phyloP scores from a whole-genome alignment of 176 grass and related monocot genomes.

The Canna indica region DNA sequence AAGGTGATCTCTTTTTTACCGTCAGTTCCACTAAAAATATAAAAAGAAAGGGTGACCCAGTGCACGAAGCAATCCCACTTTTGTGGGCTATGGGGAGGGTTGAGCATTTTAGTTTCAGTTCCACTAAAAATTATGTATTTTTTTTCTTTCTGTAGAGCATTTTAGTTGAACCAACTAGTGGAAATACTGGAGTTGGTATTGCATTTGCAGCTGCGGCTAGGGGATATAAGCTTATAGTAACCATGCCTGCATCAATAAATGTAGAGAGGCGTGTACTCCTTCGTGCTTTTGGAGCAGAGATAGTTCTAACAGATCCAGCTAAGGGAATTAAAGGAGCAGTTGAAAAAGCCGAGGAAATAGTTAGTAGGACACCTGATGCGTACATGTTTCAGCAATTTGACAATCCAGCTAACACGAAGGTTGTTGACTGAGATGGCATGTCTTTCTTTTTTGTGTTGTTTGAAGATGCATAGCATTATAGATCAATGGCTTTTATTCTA shows the following conservation, averaged over 20 bases:
- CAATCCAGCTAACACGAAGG: constrained; percentile 69
- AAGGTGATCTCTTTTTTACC: constrained; percentile 31
- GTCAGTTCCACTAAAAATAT: not conserved
- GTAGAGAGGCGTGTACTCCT: constrained; percentile 68
- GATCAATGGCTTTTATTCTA: not conserved
- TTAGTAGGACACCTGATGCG: constrained; percentile 44
- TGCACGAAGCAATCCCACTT: too few species aligned
- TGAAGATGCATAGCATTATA: not conserved
- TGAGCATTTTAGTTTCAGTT: too few species aligned
- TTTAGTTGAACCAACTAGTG: constrained; percentile 89
- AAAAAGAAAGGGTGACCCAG: too few species aligned
- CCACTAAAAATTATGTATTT: not conserved
- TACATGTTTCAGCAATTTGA: constrained; percentile 93
- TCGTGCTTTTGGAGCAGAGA: constrained; percentile 63
- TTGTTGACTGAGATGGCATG: constrained; percentile 18
- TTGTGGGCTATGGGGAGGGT: too few species aligned
- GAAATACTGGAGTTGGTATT: constrained; percentile 67
- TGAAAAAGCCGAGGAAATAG: constrained; percentile 83
- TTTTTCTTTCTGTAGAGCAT: constrained; percentile 43
- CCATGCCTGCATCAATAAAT: constrained; percentile 80
- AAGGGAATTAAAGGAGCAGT: constrained; percentile 78
- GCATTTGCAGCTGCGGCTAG: constrained; percentile 79
- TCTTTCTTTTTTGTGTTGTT: not conserved
- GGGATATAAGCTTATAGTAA: constrained; percentile 82
- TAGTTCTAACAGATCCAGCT: constrained; percentile 71